Conservation (phyloP, 2,329 filamentous ascomycete species). For the Cordyceps fumosorosea region DNA sequence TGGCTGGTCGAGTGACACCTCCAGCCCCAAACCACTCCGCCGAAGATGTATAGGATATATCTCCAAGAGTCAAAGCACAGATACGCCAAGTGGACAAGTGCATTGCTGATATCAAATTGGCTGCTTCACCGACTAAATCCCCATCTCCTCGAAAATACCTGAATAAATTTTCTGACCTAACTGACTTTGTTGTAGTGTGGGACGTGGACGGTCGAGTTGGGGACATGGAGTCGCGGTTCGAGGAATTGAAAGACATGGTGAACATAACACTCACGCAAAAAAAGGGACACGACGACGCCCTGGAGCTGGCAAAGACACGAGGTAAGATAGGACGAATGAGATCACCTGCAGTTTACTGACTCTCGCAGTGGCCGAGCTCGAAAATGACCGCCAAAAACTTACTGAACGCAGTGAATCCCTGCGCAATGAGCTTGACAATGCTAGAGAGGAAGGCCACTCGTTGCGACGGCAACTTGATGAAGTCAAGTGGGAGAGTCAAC, state of each 20-base stretch:
- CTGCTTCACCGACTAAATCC: conserved; percentile 32
- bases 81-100: conserved; percentile 26
- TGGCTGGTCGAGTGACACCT: conserved; percentile 38
- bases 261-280: conserved; percentile 61
- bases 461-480: conserved; percentile 31
- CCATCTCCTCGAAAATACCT: conserved; percentile 51
- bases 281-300: conserved; percentile 64
- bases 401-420: conserved; percentile 43
- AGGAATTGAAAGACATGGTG: conserved; percentile 65
- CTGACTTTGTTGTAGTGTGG: conserved; percentile 56
- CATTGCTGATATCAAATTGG: conserved; percentile 28
- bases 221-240: conserved; percentile 69
- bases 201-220: conserved; percentile 73
- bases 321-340: conserved; percentile 42
- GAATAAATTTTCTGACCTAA: conserved; percentile 61
- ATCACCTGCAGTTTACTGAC: conserved; percentile 15
- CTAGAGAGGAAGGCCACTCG: conserved; percentile 30
- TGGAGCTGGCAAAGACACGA: conserved; percentile 67
- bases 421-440: conserved; percentile 54
- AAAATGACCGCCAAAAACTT: conserved; percentile 40
- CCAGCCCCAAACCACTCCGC: neutral
- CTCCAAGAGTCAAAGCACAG: conserved; percentile 23
- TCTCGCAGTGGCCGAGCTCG: conserved; percentile 39
- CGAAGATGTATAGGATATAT: neutral
- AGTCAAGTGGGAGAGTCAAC: conserved; percentile 28